A percentile compares a stretch with the other conserved stretches of the same genome.
Conservation (phyloP, 2,329 filamentous ascomycete genomes). For the Phaeosphaeria sp. region DNA sequence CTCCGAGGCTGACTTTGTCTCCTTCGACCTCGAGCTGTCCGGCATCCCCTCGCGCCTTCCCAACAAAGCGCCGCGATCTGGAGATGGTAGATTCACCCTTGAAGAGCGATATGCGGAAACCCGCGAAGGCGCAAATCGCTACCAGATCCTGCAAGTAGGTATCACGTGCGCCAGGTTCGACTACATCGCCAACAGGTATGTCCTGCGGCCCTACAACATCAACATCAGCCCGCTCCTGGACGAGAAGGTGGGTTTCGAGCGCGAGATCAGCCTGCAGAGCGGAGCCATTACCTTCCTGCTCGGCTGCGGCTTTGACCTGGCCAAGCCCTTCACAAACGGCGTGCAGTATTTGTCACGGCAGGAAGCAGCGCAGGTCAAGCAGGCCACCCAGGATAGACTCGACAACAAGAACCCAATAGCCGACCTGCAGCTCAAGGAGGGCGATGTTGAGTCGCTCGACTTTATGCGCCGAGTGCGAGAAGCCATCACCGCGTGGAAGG, state of each 20-base stretch:
- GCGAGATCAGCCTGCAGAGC: slow-evolving; percentile 66
- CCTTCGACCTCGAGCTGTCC: slow-evolving; percentile 72
- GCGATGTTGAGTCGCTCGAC: slow-evolving; percentile 60
- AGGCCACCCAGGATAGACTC: slow-evolving; percentile 52
- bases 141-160: slow-evolving; percentile 71
- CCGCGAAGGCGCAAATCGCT: slow-evolving; percentile 67
- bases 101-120: slow-evolving; percentile 68
- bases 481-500: slow-evolving; percentile 57
- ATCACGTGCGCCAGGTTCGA: slow-evolving; percentile 69
- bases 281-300: slow-evolving; percentile 68
- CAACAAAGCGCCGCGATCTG: slow-evolving; percentile 35
- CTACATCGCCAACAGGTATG: slow-evolving; percentile 58
- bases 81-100: slow-evolving; percentile 56
- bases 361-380: slow-evolving; percentile 60
- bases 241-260: slow-evolving; percentile 63
- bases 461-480: slow-evolving; percentile 58
- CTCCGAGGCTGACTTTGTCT: slow-evolving; percentile 66
- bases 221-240: slow-evolving; percentile 64
- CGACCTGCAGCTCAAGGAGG: slow-evolving; percentile 59
- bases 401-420: slow-evolving; percentile 43
- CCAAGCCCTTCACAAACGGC: slow-evolving; percentile 62
- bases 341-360: slow-evolving; percentile 68
- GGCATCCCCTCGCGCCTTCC: slow-evolving; percentile 61
- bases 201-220: slow-evolving; percentile 70
- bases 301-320: slow-evolving; percentile 65